phyloP scores from a whole-genome alignment of 2,329 filamentous ascomycete species.

The Penicillium sclerotiorum region DNA sequence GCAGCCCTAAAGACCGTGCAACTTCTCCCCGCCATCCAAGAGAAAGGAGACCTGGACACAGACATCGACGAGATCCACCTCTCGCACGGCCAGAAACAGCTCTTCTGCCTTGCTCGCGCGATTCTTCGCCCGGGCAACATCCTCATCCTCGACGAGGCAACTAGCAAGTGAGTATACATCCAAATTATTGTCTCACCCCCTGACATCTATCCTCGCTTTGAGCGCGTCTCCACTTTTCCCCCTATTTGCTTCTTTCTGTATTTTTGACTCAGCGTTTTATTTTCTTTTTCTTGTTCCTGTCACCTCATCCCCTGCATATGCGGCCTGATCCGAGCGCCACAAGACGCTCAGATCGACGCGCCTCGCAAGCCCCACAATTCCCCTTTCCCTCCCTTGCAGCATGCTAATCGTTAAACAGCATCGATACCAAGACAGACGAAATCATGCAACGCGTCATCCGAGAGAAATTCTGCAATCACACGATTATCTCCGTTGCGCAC shows the following conservation, averaged over 20 bases:
- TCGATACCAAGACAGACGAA: conserved; percentile 61
- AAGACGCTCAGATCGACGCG: conserved; percentile 13
- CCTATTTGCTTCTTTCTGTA: conserved; percentile 2
- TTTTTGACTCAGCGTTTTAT: not conserved
- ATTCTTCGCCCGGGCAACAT: conserved; percentile 53
- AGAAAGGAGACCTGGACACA: conserved; percentile 43
- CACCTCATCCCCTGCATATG: conserved; percentile 24
- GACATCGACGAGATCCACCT: conserved; percentile 54
- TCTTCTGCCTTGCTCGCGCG: conserved; percentile 65
- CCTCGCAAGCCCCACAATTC: not conserved
- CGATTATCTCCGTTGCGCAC: conserved; percentile 62
- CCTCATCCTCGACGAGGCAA: conserved; percentile 49
- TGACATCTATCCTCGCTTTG: conserved; percentile 15
- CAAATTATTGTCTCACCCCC: conserved; percentile 15
- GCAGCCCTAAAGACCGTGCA: conserved; percentile 43
- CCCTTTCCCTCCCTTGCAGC: conserved; percentile 14
- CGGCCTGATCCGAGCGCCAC: conserved; percentile 17
- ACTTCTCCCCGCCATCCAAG: conserved; percentile 39
- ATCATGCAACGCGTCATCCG: conserved; percentile 61
- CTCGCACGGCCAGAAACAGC: conserved; percentile 63
- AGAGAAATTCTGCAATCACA: conserved; percentile 57
- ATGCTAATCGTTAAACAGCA: conserved; percentile 36
- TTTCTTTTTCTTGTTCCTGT: conserved; percentile 6
- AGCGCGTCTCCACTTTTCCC: not conserved
- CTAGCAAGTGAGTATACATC: conserved; percentile 35